A percentile compares a stretch with the other conserved stretches of the same genome.
Evolutionary conservation across 1,284 basidiomycete genomes (phyloP).

Genomic region (Marasmius sp.): DNA sequence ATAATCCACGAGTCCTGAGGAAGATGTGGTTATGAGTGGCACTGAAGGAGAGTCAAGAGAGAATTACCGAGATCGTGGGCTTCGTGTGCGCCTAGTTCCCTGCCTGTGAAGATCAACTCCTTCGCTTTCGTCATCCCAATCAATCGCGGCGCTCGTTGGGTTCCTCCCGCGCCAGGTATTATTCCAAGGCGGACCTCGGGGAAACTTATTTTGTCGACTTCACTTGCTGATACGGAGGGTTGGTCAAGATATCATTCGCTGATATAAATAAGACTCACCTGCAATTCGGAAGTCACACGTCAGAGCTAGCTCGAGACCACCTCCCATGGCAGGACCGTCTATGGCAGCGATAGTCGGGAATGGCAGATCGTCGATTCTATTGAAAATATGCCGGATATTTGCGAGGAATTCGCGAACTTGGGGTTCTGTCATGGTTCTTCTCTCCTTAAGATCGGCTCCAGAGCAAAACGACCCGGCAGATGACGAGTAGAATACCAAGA

Average conservation of each 20-base stretch:
- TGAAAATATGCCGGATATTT: conserved; percentile 72
- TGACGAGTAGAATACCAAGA: conserved; percentile 78
- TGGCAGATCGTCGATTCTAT: conserved; percentile 74
- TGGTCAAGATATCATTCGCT: neutral
- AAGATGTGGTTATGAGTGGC: neutral
- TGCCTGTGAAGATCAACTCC: conserved; percentile 83
- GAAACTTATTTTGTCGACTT: conserved; percentile 79
- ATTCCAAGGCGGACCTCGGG: conserved; percentile 88
- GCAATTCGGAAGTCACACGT: conserved; percentile 89
- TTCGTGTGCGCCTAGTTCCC: conserved; percentile 62
- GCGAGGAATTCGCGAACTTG: conserved; percentile 82
- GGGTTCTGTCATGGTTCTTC: conserved; percentile 73
- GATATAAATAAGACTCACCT: conserved; percentile 41
- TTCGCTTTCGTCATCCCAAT: conserved; percentile 84
- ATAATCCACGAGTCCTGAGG: conserved; percentile 76
- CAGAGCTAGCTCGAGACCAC: conserved; percentile 85
- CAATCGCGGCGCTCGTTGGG: conserved; percentile 83
- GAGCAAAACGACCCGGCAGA: conserved; percentile 82
- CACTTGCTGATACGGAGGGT: conserved; percentile 35
- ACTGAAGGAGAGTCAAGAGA: neutral
- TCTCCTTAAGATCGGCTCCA: conserved; percentile 90
- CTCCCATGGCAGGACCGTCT: conserved; percentile 90
- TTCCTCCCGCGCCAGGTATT: conserved; percentile 94
- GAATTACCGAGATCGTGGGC: conserved; percentile 73
- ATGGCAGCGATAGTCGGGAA: conserved; percentile 92